Evolutionary conservation across 1,284 basidiomycete genomes (phyloP).

Genomic region (Cryptococcus floricola): DNA sequence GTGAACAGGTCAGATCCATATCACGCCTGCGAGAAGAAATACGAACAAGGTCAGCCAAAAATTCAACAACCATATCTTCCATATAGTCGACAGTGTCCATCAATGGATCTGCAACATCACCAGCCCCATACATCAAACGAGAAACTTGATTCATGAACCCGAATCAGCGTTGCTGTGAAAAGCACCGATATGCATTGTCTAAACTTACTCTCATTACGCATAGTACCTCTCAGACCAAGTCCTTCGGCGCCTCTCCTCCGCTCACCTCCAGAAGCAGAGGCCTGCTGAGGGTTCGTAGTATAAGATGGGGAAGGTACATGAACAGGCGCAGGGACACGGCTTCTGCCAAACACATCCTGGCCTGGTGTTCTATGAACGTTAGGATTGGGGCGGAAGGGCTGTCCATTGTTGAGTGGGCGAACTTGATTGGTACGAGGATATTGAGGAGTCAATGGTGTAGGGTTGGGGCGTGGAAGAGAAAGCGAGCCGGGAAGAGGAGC

Average conservation of each 20-base stretch:
- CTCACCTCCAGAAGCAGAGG: not conserved
- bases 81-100: constrained; percentile 42
- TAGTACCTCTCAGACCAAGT: constrained; percentile 36
- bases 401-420: too few species aligned
- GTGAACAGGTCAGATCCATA: not conserved
- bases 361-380: not conserved
- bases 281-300: not conserved
- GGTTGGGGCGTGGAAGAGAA: not conserved
- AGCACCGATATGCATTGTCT: not conserved
- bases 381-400: not conserved
- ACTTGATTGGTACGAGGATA: too few species aligned
- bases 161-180: constrained; percentile 3
- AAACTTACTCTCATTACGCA: constrained; percentile 41
- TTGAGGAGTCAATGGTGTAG: not conserved
- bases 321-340: not conserved
- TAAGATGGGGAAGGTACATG: too few species aligned
- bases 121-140: constrained; percentile 42
- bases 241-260: constrained; percentile 17
- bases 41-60: constrained; percentile 39
- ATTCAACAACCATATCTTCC: constrained; percentile 43
- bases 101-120: constrained; percentile 39
- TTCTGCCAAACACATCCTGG: not conserved
- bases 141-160: constrained; percentile 23
- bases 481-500: not conserved
- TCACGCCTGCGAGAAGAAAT: not conserved